Evolutionary conservation across 208 protist genomes (phyloP), one percentile per base, ranked within the genome.

Genomic region (Acanthamoeba sp.): DNA sequence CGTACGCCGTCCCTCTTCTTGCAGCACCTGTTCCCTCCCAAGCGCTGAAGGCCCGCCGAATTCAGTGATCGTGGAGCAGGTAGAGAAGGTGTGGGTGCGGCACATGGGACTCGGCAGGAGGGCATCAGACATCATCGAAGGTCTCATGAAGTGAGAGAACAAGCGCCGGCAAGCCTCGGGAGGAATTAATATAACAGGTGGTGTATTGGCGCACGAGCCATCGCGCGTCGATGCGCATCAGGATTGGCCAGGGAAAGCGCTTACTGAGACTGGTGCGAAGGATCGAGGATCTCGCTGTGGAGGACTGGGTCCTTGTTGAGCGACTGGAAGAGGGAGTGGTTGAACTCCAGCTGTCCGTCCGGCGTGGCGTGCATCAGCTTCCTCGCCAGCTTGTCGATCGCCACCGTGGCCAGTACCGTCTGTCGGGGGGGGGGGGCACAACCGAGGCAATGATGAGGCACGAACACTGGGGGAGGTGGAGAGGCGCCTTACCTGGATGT

Each of bases 321-420:
- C 34, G 88, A 93, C n/a, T 14, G 57, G 36, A 93, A 93, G 59
- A 93, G 88, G 4, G 52, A 69, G 42, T 57, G 24, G 88, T 93
- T 93, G 57, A 93, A 93, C 40, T 93, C 88, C 29, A 32, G n/a
- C 20, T 29, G 16, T 7, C 52, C 59, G 34, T 69, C 36, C 4
- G 32, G 14, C 10, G 50, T 50, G 27, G 7, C 27, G 88, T 93
- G 88, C 59, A 93, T 50, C 50, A 93, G 62, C 64, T 93, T 93
- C 62, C 40, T 42, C 3, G 88, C 88, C 85, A 98, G 96, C 50
- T 97, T 95, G 52, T 98, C 97, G 88, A 98, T 98, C 2, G 97
- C 97, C 57, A 96, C 95, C n/a, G 80, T 80, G 24, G 96, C 55
- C 59, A 98, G 52, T 32, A 97, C 96, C 22, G 96, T 91, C 69